Evolutionary conservation across 2,329 filamentous ascomycete genomes (phyloP), one percentile per base, ranked within the genome.

Genomic region (Botryosphaeria dothidea): DNA sequence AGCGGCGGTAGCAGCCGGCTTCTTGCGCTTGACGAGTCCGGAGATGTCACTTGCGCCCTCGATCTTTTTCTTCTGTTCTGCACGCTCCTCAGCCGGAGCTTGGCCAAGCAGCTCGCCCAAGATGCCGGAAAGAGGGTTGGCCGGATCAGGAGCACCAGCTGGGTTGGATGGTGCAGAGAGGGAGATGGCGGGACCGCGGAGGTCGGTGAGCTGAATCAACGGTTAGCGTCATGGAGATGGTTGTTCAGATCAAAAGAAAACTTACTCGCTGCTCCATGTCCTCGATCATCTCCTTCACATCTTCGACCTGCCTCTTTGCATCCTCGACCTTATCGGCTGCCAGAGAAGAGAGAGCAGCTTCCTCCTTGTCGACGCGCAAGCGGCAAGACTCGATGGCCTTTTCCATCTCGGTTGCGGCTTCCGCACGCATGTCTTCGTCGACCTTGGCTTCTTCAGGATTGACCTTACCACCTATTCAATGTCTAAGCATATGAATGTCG

Each of bases 241-340:
- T n/a, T n/a, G n/a, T n/a, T n/a, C n/a, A n/a, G n/a, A n/a, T n/a
- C n/a, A n/a, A n/a, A n/a, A 36, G 19, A 11, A 46, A 43, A 62
- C 85, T 78, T 80, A 91, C 87, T 69, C 91, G 83, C 74, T 89
- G 86, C 79, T 92, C 88, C 86, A 95, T 92, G 69, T 95, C 92
- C 62, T 85, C 84, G 54, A 94, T 84, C 69, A 95, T 87, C 67
- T 93, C 90, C 78, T 91, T 91, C 69, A 92, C 90, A 67, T 95
- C 90, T 62, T 82, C 78, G 67, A 95, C 90, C 70, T 86, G 82
- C 46, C 85, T 85, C 67, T 86, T 73, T 57, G 90, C 88, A 68
- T 91, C 88, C 71, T 90, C 88, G 31, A 87, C 86, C 64, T 85
- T 85, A 62, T 87, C 85, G 67, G 85, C 82, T 29, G 86, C 85